Conservation (phyloP, 176 grass and related monocot genomes). For the Triticum monococcum region DNA sequence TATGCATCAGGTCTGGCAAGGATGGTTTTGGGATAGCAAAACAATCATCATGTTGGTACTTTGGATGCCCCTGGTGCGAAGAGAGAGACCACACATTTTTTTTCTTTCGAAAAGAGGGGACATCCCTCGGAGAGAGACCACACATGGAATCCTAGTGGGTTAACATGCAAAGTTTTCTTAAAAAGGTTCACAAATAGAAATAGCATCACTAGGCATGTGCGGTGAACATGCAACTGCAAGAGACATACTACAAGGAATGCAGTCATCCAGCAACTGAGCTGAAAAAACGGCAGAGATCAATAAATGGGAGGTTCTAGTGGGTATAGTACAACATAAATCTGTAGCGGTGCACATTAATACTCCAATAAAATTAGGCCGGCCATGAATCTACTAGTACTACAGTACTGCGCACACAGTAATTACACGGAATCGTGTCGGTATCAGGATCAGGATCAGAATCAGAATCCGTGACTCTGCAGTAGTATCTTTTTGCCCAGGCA, state of each 20-base stretch:
- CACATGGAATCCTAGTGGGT: not conserved
- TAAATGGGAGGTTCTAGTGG: not conserved
- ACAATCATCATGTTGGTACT: not conserved
- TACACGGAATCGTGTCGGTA: not conserved
- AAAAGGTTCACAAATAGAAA: not conserved
- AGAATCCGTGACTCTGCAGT: not conserved
- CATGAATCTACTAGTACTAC: not conserved
- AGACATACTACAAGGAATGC: not conserved
- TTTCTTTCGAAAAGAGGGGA: no score
- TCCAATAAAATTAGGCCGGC: not conserved
- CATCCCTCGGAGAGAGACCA: not conserved
- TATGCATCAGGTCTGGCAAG: not conserved
- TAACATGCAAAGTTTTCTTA: not conserved
- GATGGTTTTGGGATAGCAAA: not conserved
- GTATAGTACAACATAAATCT: not conserved
- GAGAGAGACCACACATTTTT: not conserved
- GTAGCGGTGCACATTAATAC: not conserved
- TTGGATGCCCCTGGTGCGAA: not conserved
- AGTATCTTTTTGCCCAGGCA: conserved; percentile 1
- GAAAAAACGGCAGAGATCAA: not conserved
- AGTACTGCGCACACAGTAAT: not conserved
- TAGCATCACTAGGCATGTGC: not conserved
- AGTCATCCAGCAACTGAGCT: not conserved
- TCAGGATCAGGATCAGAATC: not conserved
- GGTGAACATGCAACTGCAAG: not conserved